Evolutionary conservation across 257 asterid genomes (phyloP).

Genomic region (Scutellaria galericulata): DNA sequence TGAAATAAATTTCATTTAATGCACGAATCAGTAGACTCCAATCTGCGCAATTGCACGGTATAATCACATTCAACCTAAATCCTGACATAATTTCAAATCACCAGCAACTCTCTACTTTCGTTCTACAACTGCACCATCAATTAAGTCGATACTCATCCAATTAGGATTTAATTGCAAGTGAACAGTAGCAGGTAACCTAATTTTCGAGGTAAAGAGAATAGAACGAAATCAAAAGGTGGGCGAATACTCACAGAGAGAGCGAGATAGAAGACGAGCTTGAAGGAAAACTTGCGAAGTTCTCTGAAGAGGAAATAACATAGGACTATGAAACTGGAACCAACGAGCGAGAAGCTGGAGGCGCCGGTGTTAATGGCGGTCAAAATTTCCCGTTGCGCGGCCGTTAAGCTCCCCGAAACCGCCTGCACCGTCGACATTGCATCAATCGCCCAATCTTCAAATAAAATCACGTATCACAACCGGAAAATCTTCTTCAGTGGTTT

Average conservation of each 20-base stretch:
- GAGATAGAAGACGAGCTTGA: conserved; percentile 98
- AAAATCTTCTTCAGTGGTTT: conserved; percentile 8
- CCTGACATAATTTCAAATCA: not conserved
- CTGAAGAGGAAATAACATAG: conserved; percentile 88
- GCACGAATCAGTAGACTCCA: conserved; percentile 9
- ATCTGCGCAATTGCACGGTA: conserved; percentile 13
- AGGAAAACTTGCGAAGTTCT: conserved; percentile 95
- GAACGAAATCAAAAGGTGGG: not conserved
- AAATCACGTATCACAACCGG: conserved; percentile 31
- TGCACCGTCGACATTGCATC: conserved; percentile 77
- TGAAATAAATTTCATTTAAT: conserved; percentile 6
- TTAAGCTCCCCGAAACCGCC: conserved; percentile 76
- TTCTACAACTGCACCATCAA: not conserved
- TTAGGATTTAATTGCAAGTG: not conserved
- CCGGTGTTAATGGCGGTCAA: conserved; percentile 78
- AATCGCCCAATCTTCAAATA: conserved; percentile 1
- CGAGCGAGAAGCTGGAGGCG: conserved; percentile 81
- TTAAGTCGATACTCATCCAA: conserved; percentile 9
- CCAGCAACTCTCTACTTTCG: conserved; percentile 6
- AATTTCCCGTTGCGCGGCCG: conserved; percentile 71
- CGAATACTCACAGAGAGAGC: conserved; percentile 77
- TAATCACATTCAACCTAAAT: conserved; percentile 23
- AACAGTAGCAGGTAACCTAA: conserved; percentile 24
- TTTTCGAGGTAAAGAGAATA: not conserved
- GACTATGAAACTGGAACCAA: conserved; percentile 94